Conservation (phyloP, 805 yeast species). For the Kodamaea leandrae region DNA sequence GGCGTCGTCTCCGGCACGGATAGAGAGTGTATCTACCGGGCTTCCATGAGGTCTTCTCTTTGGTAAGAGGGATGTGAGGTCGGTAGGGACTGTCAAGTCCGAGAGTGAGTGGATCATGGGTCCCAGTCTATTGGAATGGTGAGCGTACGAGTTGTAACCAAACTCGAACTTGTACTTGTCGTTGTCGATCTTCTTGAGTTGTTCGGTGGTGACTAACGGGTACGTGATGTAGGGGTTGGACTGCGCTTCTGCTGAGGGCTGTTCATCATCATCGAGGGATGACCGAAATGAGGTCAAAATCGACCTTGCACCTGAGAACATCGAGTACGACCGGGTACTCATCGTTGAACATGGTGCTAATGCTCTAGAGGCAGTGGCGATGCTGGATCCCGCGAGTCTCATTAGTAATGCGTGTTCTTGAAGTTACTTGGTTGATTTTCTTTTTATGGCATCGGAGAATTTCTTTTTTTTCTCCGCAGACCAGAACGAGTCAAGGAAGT, state of each 20-base stretch:
- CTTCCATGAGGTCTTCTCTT: slow-evolving; percentile 51
- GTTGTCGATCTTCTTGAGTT: slow-evolving; percentile 33
- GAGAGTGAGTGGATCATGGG: slow-evolving; percentile 48
- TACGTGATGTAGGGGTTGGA: slow-evolving; percentile 39
- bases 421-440: background rate
- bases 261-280: slow-evolving; percentile 9
- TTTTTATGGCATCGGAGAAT: slow-evolving; percentile 1
- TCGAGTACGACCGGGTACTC: background rate
- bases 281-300: background rate
- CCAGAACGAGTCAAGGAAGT: background rate
- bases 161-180: slow-evolving; percentile 45
- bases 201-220: slow-evolving; percentile 40
- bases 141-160: slow-evolving; percentile 46
- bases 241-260: slow-evolving; percentile 20
- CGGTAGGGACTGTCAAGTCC: slow-evolving; percentile 50
- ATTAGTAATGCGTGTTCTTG: too few species aligned
- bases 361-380: too few species aligned
- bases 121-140: slow-evolving; percentile 39
- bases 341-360: too few species aligned
- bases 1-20: slow-evolving; percentile 57
- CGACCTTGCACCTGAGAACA: slow-evolving; percentile 2
- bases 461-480: background rate
- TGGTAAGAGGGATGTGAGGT: slow-evolving; percentile 44
- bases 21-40: slow-evolving; percentile 50
- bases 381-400: background rate